Percentiles rank a stretch among this genome's conserved stretches.
Conservation (phyloP, 202 grass and related monocot species). For the Hordeum pubiflorum region DNA sequence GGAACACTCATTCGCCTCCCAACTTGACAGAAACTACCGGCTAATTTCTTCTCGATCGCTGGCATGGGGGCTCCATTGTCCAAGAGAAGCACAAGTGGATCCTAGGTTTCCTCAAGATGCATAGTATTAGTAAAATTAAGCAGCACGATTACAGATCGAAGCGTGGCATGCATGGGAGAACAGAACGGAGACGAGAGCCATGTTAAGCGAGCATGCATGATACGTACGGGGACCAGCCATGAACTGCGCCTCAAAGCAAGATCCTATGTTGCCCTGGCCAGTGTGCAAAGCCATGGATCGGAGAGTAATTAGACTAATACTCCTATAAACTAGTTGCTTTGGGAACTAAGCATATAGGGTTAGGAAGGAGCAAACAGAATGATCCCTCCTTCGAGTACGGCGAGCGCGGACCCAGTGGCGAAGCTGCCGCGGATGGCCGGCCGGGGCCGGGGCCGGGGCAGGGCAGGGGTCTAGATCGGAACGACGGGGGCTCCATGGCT, state of each 20-base stretch:
- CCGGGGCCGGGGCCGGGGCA: background rate
- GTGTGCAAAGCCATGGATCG: background rate
- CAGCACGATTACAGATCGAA: background rate
- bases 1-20: background rate
- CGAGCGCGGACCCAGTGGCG: background rate
- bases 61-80: background rate
- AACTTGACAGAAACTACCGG: background rate
- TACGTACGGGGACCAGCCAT: background rate
- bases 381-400: background rate
- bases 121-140: background rate
- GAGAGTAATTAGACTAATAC: background rate
- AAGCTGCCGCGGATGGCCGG: background rate
- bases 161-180: background rate
- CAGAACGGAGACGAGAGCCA: background rate
- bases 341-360: conserved; percentile 14
- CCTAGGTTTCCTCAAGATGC: background rate
- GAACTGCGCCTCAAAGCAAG: conserved; percentile 34
- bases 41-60: background rate
- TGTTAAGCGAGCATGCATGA: background rate
- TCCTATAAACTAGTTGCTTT: background rate
- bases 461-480: conserved; percentile 27
- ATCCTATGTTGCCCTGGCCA: background rate
- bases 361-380: conserved; percentile 15
- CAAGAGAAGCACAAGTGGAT: background rate
- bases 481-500: conserved; percentile 20